Base-by-base conservation (phyloP, 2,329 filamentous ascomycete species). In the Paracamarosporium sp. region DNA sequence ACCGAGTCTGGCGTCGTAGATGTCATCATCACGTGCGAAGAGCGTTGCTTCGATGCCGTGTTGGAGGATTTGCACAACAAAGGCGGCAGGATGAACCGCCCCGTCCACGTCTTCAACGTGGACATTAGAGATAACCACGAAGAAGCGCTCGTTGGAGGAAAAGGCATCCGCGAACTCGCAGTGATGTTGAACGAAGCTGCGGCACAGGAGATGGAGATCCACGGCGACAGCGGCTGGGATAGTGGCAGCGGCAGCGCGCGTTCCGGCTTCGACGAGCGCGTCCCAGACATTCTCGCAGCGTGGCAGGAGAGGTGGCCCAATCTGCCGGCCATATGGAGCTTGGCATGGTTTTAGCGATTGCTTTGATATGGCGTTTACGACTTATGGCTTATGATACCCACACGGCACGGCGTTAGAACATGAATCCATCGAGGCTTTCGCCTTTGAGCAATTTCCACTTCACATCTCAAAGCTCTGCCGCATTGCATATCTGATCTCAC, bases 121-220 rank as follows among this genome's bases (percentile, higher is more conserved):
- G 95, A 99, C 75, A 99, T 99, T 72, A 94, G 91, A 76, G 95
- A 99, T 79, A 99, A 98, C 72, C 95, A 98, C 72, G 94, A 99
- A 76, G 95, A 99, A 78, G 95, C 95, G 0, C 83, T 94, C 22
- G 86, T 97, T 2, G 95, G 95, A 9, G 95, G 95, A 1, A 88
- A 90, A 65, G 95, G 92, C 43, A 99, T 99, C 57, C 83, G 98
- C 35, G 95, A 99, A 71, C 83, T 99, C 33, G 95, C 95, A 0
- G 87, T 94, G 70, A 88, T 87, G 30, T 80, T 99, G 58, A 98
- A 98, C 72, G 85, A 86, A 17, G 91, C 88, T 0, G 95, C 95
- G 0, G 82, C 79, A 27, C 88, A 93, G 73, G 94, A 97, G 78
- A 83, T 92, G 56, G 86, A 89, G 36, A 78, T 82, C 9, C 82